Evolutionary conservation across 371 early-diverging fungal species (phyloP), one percentile per base, ranked within the genome.

Genomic region (Umbelopsis sp.): DNA sequence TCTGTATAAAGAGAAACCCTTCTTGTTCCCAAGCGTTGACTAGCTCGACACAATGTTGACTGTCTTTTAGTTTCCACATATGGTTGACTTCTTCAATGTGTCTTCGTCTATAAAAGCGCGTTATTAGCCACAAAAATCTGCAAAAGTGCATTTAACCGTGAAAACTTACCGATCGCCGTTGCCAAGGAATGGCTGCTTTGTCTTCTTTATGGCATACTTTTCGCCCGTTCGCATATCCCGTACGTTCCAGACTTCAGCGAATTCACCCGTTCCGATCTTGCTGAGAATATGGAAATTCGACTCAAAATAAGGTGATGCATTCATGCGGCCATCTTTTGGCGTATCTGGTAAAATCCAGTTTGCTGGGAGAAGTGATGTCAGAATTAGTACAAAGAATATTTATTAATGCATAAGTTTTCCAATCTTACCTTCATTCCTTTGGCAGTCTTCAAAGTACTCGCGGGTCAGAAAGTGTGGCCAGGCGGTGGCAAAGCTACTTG

Each of bases 11-110:
- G 44, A 98, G 82, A 70, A 85, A 83, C 2, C 96, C 97, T 45
- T 82, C 80, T 76, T 97, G 96, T 70, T 97, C 97, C 98, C 98
- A 99, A 0, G 97, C 94, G 63, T 83, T 77, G 44, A 86, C 38
- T 5, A 97, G 74, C 53, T 87, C 73, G 45, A 96, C 81, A 67
- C 92, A 88, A 68, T 92, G 83, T 10, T 84, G 82, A 67, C 84
- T 79, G 10, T 66, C 68, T 38, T 83, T 84, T 16, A 95, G 74
- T 14, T 78, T 72, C 84, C 90, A 89, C 84, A 96, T 77, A 22
- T 92, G 82, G 52, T 89, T 86, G 5, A 93, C 95, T 77, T 97
- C 98, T 24, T 90, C 86, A 50, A 97, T 76, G 38, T 91, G 90
- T 20, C 77, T 74, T 70, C 87, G 82, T 67, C 91, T 86, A 73